Conservation (phyloP, 2,329 filamentous ascomycete species). For the Cercospora canescens region DNA sequence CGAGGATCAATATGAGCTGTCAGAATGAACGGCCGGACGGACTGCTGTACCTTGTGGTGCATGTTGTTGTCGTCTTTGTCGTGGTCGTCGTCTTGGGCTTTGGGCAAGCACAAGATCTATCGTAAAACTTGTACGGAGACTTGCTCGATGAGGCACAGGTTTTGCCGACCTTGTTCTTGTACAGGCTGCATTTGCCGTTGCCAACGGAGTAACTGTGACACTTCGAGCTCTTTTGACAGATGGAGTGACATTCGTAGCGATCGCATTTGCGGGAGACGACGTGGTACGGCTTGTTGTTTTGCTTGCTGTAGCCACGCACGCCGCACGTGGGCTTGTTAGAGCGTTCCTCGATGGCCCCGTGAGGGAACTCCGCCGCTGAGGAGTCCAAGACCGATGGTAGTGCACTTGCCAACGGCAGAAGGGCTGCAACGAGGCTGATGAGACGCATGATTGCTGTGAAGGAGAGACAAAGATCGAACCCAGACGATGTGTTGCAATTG, state of each 20-base stretch:
- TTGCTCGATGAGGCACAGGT: not conserved
- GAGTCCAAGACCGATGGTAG: not conserved
- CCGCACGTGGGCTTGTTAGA: not conserved
- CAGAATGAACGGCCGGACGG: no score
- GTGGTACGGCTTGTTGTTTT: not conserved
- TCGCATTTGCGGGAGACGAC: not conserved
- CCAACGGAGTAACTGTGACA: not conserved
- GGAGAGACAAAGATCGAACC: not conserved
- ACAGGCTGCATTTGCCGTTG: not conserved
- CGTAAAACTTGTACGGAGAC: not conserved
- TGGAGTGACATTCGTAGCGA: not conserved
- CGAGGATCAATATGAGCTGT: no score
- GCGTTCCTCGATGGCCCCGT: not conserved
- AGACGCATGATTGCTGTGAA: not conserved
- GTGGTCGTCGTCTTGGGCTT: not conserved
- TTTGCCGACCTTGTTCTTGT: not conserved
- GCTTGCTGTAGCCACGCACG: not conserved
- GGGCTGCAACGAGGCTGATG: not conserved
- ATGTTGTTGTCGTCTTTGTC: not conserved
- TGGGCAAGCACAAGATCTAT: not conserved
- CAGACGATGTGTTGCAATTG: not conserved
- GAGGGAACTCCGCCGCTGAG: not conserved
- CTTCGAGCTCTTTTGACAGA: not conserved
- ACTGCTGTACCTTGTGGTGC: not conserved
- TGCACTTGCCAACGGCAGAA: not conserved